Evolutionary conservation across 2,329 filamentous ascomycete species (phyloP).

Genomic region (Immersiporthe knoxdaviesiana): DNA sequence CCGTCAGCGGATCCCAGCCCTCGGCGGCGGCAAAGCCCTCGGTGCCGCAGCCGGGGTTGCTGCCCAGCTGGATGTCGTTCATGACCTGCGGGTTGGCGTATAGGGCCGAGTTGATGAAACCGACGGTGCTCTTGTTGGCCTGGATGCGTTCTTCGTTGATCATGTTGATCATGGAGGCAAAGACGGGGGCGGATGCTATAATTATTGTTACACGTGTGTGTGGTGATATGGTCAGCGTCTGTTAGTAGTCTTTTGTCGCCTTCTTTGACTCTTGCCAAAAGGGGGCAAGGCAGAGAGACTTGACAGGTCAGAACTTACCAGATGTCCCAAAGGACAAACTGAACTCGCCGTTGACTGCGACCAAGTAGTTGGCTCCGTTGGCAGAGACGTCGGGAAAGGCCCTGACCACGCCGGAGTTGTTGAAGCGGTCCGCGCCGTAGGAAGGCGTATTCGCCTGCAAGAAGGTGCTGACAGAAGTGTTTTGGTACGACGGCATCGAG

Average conservation of each 20-base stretch:
- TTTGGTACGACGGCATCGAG: conserved; percentile 51
- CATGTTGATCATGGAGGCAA: conserved; percentile 41
- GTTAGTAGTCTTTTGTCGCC: too few relatives aligned
- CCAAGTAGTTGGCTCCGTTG: conserved; percentile 48
- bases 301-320: conserved; percentile 23
- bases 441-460: conserved; percentile 47
- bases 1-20: conserved; percentile 20
- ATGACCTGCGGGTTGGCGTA: conserved; percentile 33
- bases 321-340: conserved; percentile 54
- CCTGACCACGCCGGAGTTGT: conserved; percentile 47
- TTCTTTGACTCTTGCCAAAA: too few relatives aligned
- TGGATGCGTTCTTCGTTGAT: conserved; percentile 44
- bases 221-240: neutral
- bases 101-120: conserved; percentile 43
- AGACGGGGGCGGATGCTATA: conserved; percentile 39
- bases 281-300: too few relatives aligned
- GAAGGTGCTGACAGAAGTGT: conserved; percentile 43
- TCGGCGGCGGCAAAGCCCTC: conserved; percentile 13
- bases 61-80: conserved; percentile 12
- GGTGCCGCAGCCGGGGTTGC: conserved; percentile 18
- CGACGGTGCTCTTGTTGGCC: conserved; percentile 40
- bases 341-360: conserved; percentile 48
- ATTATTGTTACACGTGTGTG: too few relatives aligned
- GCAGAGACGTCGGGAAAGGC: conserved; percentile 54
- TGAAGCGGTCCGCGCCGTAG: conserved; percentile 49